These are phyloP conservation scores for Pythium oligandrum DNA, from an alignment of 352 stramenopile species.

Conservation along the genomic window DNA sequence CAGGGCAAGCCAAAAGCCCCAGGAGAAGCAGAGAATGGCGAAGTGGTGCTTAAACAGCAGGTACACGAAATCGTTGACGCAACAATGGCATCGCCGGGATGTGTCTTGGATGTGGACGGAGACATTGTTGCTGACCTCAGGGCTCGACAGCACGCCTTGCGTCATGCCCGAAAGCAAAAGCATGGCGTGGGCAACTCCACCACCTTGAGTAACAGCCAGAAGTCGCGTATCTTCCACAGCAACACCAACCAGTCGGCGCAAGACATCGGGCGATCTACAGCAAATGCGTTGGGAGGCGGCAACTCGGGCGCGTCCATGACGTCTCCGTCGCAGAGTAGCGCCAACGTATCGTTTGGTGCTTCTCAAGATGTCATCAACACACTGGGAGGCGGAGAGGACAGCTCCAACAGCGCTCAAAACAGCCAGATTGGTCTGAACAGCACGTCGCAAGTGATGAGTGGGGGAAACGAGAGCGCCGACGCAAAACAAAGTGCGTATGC, in stretches of 20 bases:
- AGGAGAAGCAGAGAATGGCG: conserved; percentile 29
- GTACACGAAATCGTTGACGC: conserved; percentile 78
- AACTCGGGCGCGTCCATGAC: conserved; percentile 44
- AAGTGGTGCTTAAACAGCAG: conserved; percentile 62
- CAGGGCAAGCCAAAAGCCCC: background rate
- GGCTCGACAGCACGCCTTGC: conserved; percentile 38
- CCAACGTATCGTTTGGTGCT: conserved; percentile 41
- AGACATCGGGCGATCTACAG: conserved; percentile 35
- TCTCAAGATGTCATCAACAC: conserved; percentile 38
- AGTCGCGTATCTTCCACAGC: conserved; percentile 28
- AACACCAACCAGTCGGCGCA: conserved; percentile 19
- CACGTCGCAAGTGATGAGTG: conserved; percentile 42
- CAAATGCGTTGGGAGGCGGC: conserved; percentile 11
- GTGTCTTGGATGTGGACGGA: conserved; percentile 70
- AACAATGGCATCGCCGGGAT: conserved; percentile 69
- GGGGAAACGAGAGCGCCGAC: conserved; percentile 27
- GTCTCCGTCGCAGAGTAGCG: conserved; percentile 33
- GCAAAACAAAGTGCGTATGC: conserved; percentile 56
- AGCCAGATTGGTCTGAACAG: conserved; percentile 35
- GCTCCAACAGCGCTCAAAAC: conserved; percentile 32
- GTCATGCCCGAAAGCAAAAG: conserved; percentile 15
- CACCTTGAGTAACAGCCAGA: conserved; percentile 29
- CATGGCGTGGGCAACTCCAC: conserved; percentile 3
- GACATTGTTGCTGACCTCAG: conserved; percentile 74
- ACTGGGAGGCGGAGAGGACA: conserved; percentile 25